Evolutionary conservation across 2,329 filamentous ascomycete species (phyloP).

Genomic region (Apiospora saccharicola): DNA sequence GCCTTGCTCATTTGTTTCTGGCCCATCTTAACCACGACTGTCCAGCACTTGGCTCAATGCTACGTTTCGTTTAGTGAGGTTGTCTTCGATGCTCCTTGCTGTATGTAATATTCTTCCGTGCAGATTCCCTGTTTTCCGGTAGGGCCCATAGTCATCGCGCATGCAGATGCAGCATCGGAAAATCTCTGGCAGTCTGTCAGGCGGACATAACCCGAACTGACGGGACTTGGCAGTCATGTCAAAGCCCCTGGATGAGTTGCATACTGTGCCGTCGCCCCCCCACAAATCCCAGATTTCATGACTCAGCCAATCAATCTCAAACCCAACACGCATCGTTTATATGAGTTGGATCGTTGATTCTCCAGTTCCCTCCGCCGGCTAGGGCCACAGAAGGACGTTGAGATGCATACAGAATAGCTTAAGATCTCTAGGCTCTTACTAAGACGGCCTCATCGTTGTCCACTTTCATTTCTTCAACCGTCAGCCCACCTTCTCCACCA

Average conservation of each 20-base stretch:
- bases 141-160: neutral
- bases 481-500: neutral
- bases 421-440: neutral
- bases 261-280: neutral
- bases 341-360: neutral
- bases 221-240: neutral
- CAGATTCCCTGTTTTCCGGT: neutral
- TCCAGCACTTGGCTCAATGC: neutral
- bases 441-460: neutral
- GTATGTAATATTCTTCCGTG: neutral
- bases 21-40: neutral
- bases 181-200: neutral
- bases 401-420: neutral
- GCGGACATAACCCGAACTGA: neutral
- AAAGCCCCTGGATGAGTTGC: neutral
- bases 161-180: neutral
- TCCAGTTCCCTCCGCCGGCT: neutral
- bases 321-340: slow-evolving; percentile 1
- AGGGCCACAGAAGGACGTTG: neutral
- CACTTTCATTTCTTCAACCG: neutral
- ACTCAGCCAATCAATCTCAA: slow-evolving; percentile 4
- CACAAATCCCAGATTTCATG: slow-evolving; percentile 1
- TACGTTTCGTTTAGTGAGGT: neutral
- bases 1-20: neutral
- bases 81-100: neutral